A percentile compares a stretch with the other conserved stretches of the same genome.
phyloP scores from a whole-genome alignment of 1,139 yeast genomes.

The Diutina scorzettiae region DNA sequence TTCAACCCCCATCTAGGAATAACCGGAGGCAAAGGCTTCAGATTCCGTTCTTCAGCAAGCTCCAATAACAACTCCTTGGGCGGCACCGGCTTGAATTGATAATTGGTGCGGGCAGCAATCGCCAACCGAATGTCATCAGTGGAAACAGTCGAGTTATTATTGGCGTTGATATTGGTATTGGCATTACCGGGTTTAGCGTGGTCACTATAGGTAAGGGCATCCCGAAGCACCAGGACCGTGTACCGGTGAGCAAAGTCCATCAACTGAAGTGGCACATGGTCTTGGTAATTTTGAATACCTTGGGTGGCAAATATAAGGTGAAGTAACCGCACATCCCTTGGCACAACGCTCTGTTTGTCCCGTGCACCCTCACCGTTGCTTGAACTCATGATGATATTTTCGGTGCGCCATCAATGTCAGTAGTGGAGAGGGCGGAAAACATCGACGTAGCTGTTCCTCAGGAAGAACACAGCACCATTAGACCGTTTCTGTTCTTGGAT shows the following conservation, averaged over 20 bases:
- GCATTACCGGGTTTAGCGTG: conserved; percentile 31
- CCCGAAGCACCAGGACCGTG: conserved; percentile 76
- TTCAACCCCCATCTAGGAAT: conserved; percentile 89
- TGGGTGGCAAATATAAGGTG: conserved; percentile 90
- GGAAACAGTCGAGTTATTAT: conserved; percentile 40
- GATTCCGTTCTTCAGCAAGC: conserved; percentile 84
- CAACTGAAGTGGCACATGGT: conserved; percentile 85
- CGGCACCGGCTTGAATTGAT: conserved; percentile 92
- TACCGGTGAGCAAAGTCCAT: conserved; percentile 95
- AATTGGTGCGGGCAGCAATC: conserved; percentile 83
- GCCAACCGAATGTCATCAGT: conserved; percentile 90
- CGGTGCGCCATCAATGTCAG: conserved; percentile 1
- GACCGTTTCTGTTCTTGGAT: neutral
- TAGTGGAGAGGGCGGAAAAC: neutral
- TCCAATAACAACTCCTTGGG: conserved; percentile 86
- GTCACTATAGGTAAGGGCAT: conserved; percentile 80
- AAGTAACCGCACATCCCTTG: conserved; percentile 83
- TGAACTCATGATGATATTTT: neutral
- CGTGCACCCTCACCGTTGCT: neutral
- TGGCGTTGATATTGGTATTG: conserved; percentile 21
- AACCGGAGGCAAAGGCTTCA: conserved; percentile 82
- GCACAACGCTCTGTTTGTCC: conserved; percentile 23
- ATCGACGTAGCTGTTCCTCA: neutral
- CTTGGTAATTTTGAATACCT: conserved; percentile 86
- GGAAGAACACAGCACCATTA: neutral